Conservation (phyloP, 176 grass and related monocot species). For the Avena eriantha region DNA sequence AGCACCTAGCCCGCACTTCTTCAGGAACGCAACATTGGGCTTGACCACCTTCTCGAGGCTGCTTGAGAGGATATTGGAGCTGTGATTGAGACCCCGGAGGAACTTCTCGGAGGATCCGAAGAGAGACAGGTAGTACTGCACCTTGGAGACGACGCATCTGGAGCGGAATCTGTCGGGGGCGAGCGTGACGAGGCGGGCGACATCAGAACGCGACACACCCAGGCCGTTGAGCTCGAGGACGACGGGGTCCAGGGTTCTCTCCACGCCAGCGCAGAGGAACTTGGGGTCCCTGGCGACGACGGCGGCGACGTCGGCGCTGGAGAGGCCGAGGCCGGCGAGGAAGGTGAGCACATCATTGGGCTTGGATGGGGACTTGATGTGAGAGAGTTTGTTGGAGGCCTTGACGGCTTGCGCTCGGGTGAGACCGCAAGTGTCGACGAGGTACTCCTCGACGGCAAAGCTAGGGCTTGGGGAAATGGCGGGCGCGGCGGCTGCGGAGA, state of each 20-base stretch:
- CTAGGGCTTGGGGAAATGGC: background rate
- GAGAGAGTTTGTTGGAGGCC: background rate
- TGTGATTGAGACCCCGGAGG: background rate
- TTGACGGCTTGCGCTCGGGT: background rate
- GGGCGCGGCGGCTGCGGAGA: background rate
- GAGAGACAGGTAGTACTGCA: background rate
- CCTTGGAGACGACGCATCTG: background rate
- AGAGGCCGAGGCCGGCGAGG: background rate
- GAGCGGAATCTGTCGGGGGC: background rate
- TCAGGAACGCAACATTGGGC: background rate
- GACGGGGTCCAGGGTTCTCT: background rate
- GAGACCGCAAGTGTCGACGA: background rate
- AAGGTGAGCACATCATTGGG: background rate
- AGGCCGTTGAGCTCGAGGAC: background rate
- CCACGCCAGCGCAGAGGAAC: background rate
- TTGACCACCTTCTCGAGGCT: background rate
- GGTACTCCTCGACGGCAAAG: background rate
- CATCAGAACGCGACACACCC: background rate
- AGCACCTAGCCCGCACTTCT: background rate
- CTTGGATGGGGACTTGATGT: background rate
- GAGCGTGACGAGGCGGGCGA: background rate
- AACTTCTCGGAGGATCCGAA: background rate
- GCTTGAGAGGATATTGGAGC: background rate
- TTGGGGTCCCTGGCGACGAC: background rate
- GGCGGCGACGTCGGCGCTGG: background rate